phyloP scores from a whole-genome alignment of 139 green algal species.

The Chlamydomonas sphaeroides region DNA sequence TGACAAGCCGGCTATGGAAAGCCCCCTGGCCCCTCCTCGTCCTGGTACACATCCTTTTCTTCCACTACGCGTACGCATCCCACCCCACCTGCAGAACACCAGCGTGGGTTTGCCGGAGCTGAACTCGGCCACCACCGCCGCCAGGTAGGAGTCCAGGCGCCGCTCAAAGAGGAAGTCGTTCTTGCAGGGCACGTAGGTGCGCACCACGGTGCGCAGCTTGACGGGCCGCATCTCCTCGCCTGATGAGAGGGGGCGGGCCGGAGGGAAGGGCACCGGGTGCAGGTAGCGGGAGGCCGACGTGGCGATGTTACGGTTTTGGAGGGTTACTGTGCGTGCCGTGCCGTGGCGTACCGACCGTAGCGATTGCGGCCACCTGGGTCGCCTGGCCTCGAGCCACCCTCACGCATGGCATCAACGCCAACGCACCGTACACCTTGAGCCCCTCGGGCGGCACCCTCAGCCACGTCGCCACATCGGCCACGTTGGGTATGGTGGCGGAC shows the following conservation, averaged over 20 bases:
- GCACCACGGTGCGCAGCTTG: slow-evolving; percentile 82
- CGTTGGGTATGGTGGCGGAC: slow-evolving; percentile 88
- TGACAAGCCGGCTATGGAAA: too few relatives aligned
- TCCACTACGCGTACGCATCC: too few relatives aligned
- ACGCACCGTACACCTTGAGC: slow-evolving; percentile 74
- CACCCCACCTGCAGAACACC: slow-evolving; percentile 91
- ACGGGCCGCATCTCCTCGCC: slow-evolving; percentile 88
- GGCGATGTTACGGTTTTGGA: too few relatives aligned
- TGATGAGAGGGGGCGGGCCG: not conserved
- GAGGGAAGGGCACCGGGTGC: too few relatives aligned
- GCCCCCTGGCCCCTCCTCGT: too few relatives aligned
- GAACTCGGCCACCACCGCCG: slow-evolving; percentile 75
- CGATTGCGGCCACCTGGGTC: too few relatives aligned
- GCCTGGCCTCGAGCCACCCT: too few relatives aligned
- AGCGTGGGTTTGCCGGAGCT: slow-evolving; percentile 82
- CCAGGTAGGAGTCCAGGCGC: slow-evolving; percentile 80
- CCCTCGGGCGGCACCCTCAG: slow-evolving; percentile 58
- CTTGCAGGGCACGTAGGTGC: slow-evolving; percentile 72
- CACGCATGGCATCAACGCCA: too few relatives aligned
- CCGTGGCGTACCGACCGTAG: too few relatives aligned
- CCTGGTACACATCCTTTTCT: too few relatives aligned
- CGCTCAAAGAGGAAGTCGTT: slow-evolving; percentile 91
- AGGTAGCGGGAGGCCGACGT: too few relatives aligned
- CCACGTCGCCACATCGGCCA: slow-evolving; percentile 72
- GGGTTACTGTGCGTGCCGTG: too few relatives aligned